phyloP scores from a whole-genome alignment of 352 stramenopile species.

The Saprolegnia diclina region DNA sequence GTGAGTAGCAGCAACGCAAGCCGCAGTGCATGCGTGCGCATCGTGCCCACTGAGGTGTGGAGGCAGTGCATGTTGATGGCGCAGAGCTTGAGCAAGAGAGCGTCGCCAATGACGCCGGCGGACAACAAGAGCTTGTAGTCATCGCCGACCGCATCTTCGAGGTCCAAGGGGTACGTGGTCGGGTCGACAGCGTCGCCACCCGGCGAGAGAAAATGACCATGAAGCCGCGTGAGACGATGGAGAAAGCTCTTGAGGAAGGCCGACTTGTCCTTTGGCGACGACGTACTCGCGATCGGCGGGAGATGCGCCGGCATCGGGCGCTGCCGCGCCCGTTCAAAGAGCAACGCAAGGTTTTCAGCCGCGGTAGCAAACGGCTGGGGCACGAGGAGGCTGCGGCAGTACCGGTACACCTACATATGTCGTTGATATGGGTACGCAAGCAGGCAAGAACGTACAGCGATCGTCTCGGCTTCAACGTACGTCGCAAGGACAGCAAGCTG shows the following conservation, averaged over 20 bases:
- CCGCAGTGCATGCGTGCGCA: conserved; percentile 40
- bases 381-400: conserved; percentile 82
- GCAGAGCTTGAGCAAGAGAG: conserved; percentile 70
- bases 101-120: conserved; percentile 58
- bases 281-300: not conserved
- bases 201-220: conserved; percentile 76
- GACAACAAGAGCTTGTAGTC: conserved; percentile 52
- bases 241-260: conserved; percentile 84
- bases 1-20: conserved; percentile 43
- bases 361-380: conserved; percentile 80
- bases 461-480: conserved; percentile 85
- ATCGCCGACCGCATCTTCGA: conserved; percentile 58
- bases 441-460: conserved; percentile 35
- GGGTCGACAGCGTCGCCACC: conserved; percentile 29
- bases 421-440: too few species aligned
- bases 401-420: conserved; percentile 58
- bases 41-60: conserved; percentile 33
- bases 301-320: conserved; percentile 46
- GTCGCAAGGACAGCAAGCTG: conserved; percentile 78
- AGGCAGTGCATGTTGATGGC: conserved; percentile 77
- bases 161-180: conserved; percentile 48
- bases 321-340: conserved; percentile 86
- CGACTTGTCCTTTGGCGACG: conserved; percentile 57
- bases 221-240: conserved; percentile 75
- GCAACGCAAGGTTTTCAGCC: conserved; percentile 81